Base-by-base conservation (phyloP, 805 yeast species). In the Saturnispora serradocipensis region DNA sequence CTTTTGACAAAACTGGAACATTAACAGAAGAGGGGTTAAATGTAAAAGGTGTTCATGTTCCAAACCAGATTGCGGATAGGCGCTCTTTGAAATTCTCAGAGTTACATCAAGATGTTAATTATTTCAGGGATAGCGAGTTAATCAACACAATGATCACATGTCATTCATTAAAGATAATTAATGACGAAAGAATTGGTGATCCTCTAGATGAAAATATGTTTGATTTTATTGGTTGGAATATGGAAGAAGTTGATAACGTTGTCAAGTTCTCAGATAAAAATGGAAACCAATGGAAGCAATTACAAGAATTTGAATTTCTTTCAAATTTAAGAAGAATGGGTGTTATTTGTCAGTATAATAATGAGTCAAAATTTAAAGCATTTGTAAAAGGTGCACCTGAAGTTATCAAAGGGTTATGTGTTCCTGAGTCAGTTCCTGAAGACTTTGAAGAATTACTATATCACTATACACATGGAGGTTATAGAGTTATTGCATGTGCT, bases 311-410 rank as follows among this genome's bases (percentile, higher is more conserved):
- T 67, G 99, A 93, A 59, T 93, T 93, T 65, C 75, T 87, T 3
- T 82, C 98, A 0, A 78, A 82, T 34, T 68, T 93, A 54, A 80
- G 99, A 65, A 74, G 99, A 61, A 91, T 91, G 97, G 82, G 93
- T 48, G 97, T 89, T 0, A 65, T 91, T 48, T 81, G 82, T 27
- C 30, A 18, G 27, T 20, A 18, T 5, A 11, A 38, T 8, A 72
- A 71, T 20, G 58, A 61, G 15, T 45, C 53, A 4, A 39, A 50
- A 7, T 38, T 60, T n/a, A 66, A 70, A 20, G 78, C 82, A 0
- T 84, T 79, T 63, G 88, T 93, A 11, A 93, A 93, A 63, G 99
- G 99, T 46, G 99, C 99, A 0, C 99, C 99, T 0, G 99, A 93
- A 64, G 87, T 90, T 10, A 86, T 93, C 75, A 72, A 77, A 30